Evolutionary conservation across 1,139 yeast genomes (phyloP).

Genomic region (Trichomonascaceae sp.): DNA sequence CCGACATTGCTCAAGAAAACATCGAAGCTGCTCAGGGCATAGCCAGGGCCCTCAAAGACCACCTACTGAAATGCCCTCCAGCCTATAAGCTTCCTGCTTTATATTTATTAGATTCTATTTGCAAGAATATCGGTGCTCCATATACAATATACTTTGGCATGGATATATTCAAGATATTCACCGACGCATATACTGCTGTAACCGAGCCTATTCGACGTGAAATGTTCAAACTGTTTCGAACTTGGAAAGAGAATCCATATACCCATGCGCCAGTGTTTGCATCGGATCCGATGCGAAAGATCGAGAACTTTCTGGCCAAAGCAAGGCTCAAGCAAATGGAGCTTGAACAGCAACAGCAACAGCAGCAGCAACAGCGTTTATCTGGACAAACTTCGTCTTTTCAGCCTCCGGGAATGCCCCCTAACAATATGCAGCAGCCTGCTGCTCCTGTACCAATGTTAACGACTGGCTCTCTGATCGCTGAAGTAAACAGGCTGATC

Average conservation of each 20-base stretch:
- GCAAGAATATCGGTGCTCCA: slow-evolving; percentile 86
- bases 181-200: slow-evolving; percentile 70
- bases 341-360: slow-evolving; percentile 22
- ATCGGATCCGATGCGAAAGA: slow-evolving; percentile 58
- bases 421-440: neutral
- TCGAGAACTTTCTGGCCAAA: slow-evolving; percentile 64
- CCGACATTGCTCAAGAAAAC: slow-evolving; percentile 85
- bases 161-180: slow-evolving; percentile 62
- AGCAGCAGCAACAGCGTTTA: slow-evolving; percentile 10
- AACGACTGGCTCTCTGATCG: slow-evolving; percentile 28
- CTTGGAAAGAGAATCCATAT: slow-evolving; percentile 71
- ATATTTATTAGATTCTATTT: slow-evolving; percentile 85
- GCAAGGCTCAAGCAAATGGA: slow-evolving; percentile 40
- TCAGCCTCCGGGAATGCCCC: neutral
- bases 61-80: slow-evolving; percentile 63
- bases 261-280: slow-evolving; percentile 72
- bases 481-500: slow-evolving; percentile 39
- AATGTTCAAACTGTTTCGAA: slow-evolving; percentile 69
- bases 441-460: slow-evolving; percentile 12
- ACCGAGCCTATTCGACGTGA: slow-evolving; percentile 69
- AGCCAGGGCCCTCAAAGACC: slow-evolving; percentile 60
- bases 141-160: slow-evolving; percentile 69
- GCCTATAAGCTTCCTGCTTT: slow-evolving; percentile 76
- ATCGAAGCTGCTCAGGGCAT: slow-evolving; percentile 70
- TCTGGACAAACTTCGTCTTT: slow-evolving; percentile 7